phyloP scores from a whole-genome alignment of 305 asterid species.

The Solanum hybrid region DNA sequence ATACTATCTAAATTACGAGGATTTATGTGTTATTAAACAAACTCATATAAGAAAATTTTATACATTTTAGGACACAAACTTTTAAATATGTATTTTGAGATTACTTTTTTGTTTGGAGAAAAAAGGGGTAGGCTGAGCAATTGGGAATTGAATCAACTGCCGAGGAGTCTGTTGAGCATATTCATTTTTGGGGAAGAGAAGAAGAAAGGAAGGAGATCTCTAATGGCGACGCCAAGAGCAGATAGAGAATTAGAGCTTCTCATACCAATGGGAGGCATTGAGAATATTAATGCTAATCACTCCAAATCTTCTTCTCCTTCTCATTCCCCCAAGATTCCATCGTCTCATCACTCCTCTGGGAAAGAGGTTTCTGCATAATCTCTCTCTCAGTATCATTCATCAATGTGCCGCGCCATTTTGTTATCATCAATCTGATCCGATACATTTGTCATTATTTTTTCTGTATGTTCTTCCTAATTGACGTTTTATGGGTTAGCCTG shows the following conservation, averaged over 20 bases:
- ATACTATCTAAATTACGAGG: neutral
- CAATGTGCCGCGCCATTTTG: neutral
- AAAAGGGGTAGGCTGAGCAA: neutral
- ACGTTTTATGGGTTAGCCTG: neutral
- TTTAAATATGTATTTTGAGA: neutral
- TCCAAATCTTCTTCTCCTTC: conserved; percentile 20
- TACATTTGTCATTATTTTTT: neutral
- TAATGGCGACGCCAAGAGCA: conserved; percentile 4
- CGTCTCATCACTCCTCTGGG: conserved; percentile 20
- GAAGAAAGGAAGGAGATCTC: conserved; percentile 6
- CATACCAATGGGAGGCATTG: conserved; percentile 18
- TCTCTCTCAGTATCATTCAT: neutral
- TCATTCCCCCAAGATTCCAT: conserved; percentile 8
- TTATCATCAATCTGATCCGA: neutral
- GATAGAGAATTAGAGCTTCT: conserved; percentile 41
- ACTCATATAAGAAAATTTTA: neutral
- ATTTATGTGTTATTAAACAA: neutral
- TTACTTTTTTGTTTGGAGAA: neutral
- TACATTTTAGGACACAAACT: neutral
- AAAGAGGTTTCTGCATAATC: conserved; percentile 22
- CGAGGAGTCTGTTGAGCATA: neutral
- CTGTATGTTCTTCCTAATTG: neutral
- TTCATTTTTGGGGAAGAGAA: conserved; percentile 6
- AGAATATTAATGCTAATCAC: conserved; percentile 1
- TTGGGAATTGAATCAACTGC: neutral